Conservation (phyloP, 176 grass and related monocot genomes). For the Neostapfia colusana region DNA sequence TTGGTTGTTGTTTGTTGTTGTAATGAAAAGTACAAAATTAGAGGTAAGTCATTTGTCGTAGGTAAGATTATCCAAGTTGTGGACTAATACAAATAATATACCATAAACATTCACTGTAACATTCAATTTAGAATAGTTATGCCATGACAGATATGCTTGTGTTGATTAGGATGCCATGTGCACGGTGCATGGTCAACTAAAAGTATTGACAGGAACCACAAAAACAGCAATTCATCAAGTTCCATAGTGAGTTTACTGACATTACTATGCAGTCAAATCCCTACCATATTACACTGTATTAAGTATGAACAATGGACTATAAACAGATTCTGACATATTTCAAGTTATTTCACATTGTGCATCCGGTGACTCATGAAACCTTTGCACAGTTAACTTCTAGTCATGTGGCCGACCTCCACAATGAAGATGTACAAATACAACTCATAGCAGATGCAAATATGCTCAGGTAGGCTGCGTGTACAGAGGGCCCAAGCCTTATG, state of each 20-base stretch:
- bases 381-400: not conserved
- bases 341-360: not conserved
- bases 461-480: not conserved
- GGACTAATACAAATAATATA: not conserved
- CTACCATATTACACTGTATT: not conserved
- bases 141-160: not conserved
- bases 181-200: not conserved
- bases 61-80: not conserved
- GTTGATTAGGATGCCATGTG: slow-evolving; percentile 2
- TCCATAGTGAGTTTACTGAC: not conserved
- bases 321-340: not conserved
- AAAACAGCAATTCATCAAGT: not conserved
- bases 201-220: not conserved
- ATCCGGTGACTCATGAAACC: not conserved
- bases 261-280: not conserved
- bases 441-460: not conserved
- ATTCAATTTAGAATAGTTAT: not conserved
- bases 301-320: not conserved
- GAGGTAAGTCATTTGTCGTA: not conserved
- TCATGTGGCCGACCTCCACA: not conserved
- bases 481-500: not conserved
- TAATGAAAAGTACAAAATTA: not conserved
- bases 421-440: not conserved
- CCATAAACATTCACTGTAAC: not conserved
- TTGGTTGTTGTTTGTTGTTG: no score